Percentiles rank a stretch among this genome's conserved stretches.
Evolutionary conservation across 495 filamentous ascomycete genomes (phyloP).

Genomic region (Annulohypoxylon nitens): DNA sequence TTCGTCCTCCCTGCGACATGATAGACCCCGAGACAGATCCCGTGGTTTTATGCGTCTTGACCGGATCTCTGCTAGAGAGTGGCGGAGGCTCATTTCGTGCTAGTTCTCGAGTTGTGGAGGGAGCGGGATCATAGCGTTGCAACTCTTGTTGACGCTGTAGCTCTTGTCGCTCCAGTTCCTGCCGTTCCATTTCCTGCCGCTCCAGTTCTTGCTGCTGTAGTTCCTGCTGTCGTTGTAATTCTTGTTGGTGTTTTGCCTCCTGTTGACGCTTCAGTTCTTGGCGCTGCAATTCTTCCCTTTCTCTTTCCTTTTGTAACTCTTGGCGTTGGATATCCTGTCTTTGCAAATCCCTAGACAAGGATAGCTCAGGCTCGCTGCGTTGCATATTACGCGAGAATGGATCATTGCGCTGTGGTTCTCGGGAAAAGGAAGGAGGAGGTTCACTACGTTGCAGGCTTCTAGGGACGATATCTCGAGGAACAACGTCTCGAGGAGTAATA

Average conservation of each 20-base stretch:
- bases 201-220: conserved; percentile 6
- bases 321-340: not conserved
- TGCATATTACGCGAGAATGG: conserved; percentile 24
- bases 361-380: conserved; percentile 3
- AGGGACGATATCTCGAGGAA: conserved; percentile 11
- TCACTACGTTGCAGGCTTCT: conserved; percentile 32
- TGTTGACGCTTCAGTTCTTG: not conserved
- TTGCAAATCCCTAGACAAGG: conserved; percentile 15
- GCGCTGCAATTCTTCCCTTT: not conserved
- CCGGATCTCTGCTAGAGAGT: conserved; percentile 66
- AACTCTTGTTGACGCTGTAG: conserved; percentile 18
- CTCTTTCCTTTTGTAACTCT: not conserved
- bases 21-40: conserved; percentile 18
- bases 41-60: conserved; percentile 66
- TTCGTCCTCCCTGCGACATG: conserved; percentile 50
- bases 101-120: conserved; percentile 61
- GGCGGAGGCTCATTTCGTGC: conserved; percentile 66
- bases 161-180: conserved; percentile 4
- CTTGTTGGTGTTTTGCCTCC: not conserved
- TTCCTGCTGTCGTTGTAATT: not conserved
- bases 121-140: conserved; percentile 28
- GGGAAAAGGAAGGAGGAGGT: conserved; percentile 17
- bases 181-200: conserved; percentile 16
- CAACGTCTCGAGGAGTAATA: conserved; percentile 5
- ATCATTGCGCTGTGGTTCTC: conserved; percentile 28